Evolutionary conservation across 2,329 filamentous ascomycete species (phyloP), one percentile per base, ranked within the genome.

Genomic region (Tympanopsis confertula): DNA sequence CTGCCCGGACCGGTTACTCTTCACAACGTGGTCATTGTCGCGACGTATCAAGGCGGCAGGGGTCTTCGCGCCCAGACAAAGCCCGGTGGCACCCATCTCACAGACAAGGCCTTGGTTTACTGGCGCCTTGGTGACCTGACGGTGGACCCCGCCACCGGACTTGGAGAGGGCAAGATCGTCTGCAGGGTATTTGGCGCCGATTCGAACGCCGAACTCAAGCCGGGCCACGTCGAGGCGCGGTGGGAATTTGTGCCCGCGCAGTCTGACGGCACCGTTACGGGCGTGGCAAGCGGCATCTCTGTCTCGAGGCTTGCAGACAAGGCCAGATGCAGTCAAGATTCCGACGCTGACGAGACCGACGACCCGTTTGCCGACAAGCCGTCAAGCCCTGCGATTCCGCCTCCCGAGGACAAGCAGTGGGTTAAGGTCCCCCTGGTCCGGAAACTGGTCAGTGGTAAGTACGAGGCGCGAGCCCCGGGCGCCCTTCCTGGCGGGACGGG

Each of bases 101-200:
- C 81, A 49, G 84, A 89, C 33, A 81, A 81, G 50, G 78, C 79
- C 35, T 53, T 86, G 18, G 78, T 91, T 12, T 87, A 84, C 65
- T 93, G 86, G 85, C 77, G 80, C 13, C 60, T 91, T 1, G 80
- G 80, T 35, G 82, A 93, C 44, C 65, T 96, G 13, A 82, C 76
- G 0, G 66, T 82, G 30, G 71, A 70, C 13, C 57, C 79, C 1
- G 66, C 68, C 33, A 62, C 73, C 5, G 77, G 77, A 36, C 58
- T 62, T 20, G 56, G 63, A 24, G 71, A 75, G 45, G 71, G 82
- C 50, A 89, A 86, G 59, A 75, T 95, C 41, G 78, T 94, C 5
- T 91, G 86, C 41, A 76, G 87, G 3, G 83, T 98, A 47, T 64
- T 71, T 7, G 69, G 80, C 18, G 85, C 84, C 0, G 81, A 88